Percentiles rank a stretch among this genome's conserved stretches.
Evolutionary conservation across 139 green algal species (phyloP).

Genomic region (Klebsormidium nitens): DNA sequence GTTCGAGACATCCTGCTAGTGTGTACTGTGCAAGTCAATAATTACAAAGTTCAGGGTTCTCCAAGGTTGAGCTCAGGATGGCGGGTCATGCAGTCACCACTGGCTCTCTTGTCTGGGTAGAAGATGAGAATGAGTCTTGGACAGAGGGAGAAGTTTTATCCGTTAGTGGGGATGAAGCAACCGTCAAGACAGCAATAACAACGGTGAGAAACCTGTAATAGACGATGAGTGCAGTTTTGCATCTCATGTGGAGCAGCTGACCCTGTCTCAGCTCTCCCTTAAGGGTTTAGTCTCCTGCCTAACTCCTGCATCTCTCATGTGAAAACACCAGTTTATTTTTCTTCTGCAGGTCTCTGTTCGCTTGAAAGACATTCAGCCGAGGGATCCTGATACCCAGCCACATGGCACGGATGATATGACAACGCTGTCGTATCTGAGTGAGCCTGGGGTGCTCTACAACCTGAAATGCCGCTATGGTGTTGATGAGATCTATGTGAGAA

Average conservation of each 20-base stretch:
- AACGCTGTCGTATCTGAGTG: slow-evolving; percentile 91
- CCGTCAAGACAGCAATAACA: slow-evolving; percentile 15
- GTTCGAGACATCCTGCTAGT: no score
- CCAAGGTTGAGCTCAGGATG: no score
- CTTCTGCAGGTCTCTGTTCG: slow-evolving; percentile 4
- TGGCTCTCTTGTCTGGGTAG: slow-evolving; percentile 34
- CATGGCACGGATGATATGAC: slow-evolving; percentile 83
- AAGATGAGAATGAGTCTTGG: slow-evolving; percentile 30
- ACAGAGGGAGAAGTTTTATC: slow-evolving; percentile 10
- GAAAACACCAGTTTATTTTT: background rate
- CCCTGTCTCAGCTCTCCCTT: background rate
- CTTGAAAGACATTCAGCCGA: slow-evolving; percentile 17
- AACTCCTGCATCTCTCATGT: background rate
- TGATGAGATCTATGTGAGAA: slow-evolving; percentile 69
- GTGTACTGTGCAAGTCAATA: no score
- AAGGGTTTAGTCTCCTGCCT: slow-evolving; percentile 7
- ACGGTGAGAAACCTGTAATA: background rate
- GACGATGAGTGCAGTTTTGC: background rate
- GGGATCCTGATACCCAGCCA: slow-evolving; percentile 17
- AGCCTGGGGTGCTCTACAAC: slow-evolving; percentile 89
- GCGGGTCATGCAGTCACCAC: no score
- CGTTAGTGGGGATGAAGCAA: slow-evolving; percentile 16
- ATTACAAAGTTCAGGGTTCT: no score
- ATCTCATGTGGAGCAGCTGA: background rate
- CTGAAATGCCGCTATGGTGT: slow-evolving; percentile 61